Base-by-base conservation (phyloP, 2,329 filamentous ascomycete species). In the Apiospora kogelbergensis region DNA sequence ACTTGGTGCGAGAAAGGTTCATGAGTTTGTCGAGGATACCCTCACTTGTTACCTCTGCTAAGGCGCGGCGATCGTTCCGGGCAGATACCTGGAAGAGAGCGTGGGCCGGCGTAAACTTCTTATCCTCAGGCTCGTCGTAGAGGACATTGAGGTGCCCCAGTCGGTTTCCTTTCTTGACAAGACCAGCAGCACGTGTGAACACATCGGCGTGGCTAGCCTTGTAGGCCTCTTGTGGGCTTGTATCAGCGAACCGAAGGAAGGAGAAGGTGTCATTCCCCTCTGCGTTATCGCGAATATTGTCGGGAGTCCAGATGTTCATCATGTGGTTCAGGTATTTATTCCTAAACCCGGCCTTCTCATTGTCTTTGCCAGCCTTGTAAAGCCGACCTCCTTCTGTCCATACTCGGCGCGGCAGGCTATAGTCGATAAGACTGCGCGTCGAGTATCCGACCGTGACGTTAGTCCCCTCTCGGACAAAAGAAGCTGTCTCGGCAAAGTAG, bases 401-500 rank as follows among this genome's bases (percentile, higher is more conserved):
- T n/a, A 99, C 82, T 6, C 97, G 84, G 33, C 90, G 89, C 24
- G 96, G 96, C 68, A 98, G 80, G 64, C 90, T 85, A 78, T 95
- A 98, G 73, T 97, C 91, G 71, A 99, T 95, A 74, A 92, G 74
- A 76, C 91, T 98, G 70, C 93, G 90, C 0, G 94, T 93, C 1
- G 95, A 98, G 80, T 99, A 99, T 48, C 88, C 90, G 24, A 98
- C 91, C 24, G 91, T 84, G 66, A 98, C 87, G 71, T 91, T 90
- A 70, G 84, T 88, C 9, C 95, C 95, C 79, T 99, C 96, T 26
- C 96, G 92, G 73, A 98, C 85, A 80, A 99, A 98, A 0, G 95
- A 98, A 0, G 93, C 95, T 0, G 95, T 98, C 83, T 99, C 96
- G 17, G 95, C 96, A 80, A 95, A 99, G 78, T 91, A 89, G n/a